phyloP scores from a whole-genome alignment of 192 early-diverging fungal species.

The Kickxella alabastrina region DNA sequence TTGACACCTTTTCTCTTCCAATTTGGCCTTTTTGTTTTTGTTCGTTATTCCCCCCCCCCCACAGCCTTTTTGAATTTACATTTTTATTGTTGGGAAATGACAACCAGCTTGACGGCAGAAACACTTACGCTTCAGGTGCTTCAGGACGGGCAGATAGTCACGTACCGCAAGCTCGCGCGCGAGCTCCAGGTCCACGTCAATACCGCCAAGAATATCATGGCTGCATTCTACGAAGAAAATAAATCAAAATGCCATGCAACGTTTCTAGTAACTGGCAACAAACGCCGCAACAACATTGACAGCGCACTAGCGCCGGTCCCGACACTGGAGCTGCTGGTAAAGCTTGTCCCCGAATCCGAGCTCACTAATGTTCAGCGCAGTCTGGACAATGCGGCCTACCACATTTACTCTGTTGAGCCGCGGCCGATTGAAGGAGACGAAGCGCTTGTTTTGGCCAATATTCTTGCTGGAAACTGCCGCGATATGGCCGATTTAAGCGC shows the following conservation, averaged over 20 bases:
- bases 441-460: constrained; percentile 29
- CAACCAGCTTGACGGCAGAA: constrained; percentile 18
- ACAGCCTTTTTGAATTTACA: background rate
- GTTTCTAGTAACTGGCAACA: constrained; percentile 26
- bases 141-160: constrained; percentile 41
- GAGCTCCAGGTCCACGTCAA: constrained; percentile 47
- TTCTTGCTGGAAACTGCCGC: constrained; percentile 26
- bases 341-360: constrained; percentile 24
- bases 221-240: constrained; percentile 28
- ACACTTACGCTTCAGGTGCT: constrained; percentile 27
- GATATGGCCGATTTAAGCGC: constrained; percentile 28
- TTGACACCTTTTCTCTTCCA: background rate
- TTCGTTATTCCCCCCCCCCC: background rate
- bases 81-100: background rate
- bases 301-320: background rate
- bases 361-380: constrained; percentile 11
- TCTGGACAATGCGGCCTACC: constrained; percentile 15
- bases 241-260: constrained; percentile 33
- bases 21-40: background rate
- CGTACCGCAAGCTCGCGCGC: constrained; percentile 44
- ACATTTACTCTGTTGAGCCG: constrained; percentile 39
- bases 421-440: constrained; percentile 3
- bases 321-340: constrained; percentile 15
- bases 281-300: background rate
- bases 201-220: constrained; percentile 33